phyloP scores from a whole-genome alignment of 305 asterid genomes.

The Petunia hybrid region DNA sequence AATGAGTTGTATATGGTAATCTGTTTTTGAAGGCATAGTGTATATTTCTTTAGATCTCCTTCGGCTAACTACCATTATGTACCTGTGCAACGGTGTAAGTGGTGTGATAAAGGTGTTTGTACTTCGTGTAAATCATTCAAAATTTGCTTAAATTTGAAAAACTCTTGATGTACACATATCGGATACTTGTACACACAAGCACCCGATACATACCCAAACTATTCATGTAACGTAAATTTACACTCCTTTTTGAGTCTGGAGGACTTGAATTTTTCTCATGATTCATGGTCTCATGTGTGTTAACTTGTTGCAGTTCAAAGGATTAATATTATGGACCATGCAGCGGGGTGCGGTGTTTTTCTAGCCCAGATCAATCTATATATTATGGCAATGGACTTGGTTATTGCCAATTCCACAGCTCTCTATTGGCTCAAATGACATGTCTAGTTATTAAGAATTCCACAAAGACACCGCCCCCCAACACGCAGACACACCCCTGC shows the following conservation, averaged over 20 bases:
- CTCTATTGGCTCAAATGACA: too few relatives aligned
- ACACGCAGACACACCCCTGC: too few relatives aligned
- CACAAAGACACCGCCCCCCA: too few relatives aligned
- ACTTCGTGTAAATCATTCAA: not conserved
- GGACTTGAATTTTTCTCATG: not conserved
- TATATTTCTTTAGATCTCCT: too few relatives aligned
- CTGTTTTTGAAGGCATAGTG: not conserved
- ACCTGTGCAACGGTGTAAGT: not conserved
- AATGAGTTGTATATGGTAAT: not conserved
- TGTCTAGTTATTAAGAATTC: too few relatives aligned
- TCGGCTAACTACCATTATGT: too few relatives aligned
- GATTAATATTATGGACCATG: not conserved
- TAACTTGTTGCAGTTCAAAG: constrained; percentile 25
- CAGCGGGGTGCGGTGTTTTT: not conserved
- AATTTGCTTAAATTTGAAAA: not conserved
- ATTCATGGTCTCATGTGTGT: not conserved
- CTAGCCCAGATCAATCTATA: constrained; percentile 4
- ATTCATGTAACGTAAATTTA: not conserved
- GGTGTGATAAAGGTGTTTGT: not conserved
- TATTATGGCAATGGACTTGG: not conserved
- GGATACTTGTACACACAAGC: not conserved
- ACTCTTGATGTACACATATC: not conserved
- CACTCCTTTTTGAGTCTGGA: not conserved
- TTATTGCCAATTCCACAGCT: too few relatives aligned
- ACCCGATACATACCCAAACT: not conserved